phyloP scores from a whole-genome alignment of 2,329 filamentous ascomycete species.

The Fusarium tjaetaba region DNA sequence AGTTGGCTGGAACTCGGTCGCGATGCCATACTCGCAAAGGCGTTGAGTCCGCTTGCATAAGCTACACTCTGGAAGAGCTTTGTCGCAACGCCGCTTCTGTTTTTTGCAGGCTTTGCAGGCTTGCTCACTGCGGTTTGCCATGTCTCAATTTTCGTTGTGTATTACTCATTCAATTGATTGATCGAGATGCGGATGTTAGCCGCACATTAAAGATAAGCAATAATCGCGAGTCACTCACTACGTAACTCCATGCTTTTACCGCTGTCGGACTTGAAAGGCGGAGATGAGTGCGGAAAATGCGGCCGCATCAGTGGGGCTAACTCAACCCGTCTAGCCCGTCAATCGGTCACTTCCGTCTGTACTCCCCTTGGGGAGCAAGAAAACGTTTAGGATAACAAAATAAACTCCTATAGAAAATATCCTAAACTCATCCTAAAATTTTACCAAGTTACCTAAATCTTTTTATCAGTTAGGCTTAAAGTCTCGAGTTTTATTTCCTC shows the following conservation, averaged over 20 bases:
- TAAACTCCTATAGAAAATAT: too few relatives aligned
- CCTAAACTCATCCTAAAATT: too few relatives aligned
- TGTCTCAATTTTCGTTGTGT: accelerated
- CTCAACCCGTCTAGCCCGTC: too few relatives aligned
- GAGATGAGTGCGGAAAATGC: neutral
- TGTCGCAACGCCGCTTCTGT: neutral
- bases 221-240: neutral
- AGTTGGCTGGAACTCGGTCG: neutral
- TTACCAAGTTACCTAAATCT: too few relatives aligned
- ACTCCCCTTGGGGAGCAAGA: too few relatives aligned
- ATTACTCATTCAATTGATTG: neutral
- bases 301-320: neutral
- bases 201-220: neutral
- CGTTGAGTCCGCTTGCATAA: neutral
- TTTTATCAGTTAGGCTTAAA: too few relatives aligned
- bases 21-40: neutral
- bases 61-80: neutral
- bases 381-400: too few relatives aligned
- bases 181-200: neutral
- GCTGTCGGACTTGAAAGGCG: neutral
- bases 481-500: too few relatives aligned
- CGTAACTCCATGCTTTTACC: neutral
- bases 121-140: neutral
- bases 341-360: too few relatives aligned
- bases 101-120: neutral